Evolutionary conservation across 768 basidiomycete species (phyloP).

Genomic region (Macrolepiota fuliginosa): DNA sequence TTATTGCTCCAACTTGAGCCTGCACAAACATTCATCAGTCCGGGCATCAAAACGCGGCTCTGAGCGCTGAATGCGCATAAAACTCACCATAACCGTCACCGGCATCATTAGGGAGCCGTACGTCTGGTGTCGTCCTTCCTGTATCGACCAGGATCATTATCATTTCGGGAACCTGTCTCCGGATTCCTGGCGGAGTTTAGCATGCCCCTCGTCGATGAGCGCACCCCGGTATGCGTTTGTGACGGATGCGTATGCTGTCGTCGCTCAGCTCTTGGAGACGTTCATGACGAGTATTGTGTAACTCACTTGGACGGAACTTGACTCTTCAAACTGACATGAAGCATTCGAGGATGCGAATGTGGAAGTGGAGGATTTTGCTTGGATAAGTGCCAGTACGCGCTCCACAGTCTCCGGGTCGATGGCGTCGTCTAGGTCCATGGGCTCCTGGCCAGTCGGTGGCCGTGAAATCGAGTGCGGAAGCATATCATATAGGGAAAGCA

Average conservation of each 20-base stretch:
- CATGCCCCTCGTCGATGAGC: neutral
- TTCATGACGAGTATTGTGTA: neutral
- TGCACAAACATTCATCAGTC: neutral
- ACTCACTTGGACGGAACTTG: neutral
- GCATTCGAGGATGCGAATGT: neutral
- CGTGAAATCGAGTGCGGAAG: slow-evolving; percentile 30
- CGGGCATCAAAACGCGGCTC: slow-evolving; percentile 2
- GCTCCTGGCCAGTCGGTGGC: slow-evolving; percentile 23
- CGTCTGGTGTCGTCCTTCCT: slow-evolving; percentile 3
- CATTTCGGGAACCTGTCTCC: neutral
- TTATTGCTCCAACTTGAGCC: neutral
- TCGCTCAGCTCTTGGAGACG: neutral
- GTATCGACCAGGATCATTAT: neutral
- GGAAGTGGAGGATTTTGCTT: neutral
- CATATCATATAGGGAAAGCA: slow-evolving; percentile 29
- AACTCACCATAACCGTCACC: neutral
- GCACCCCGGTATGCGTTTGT: neutral
- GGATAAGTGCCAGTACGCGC: slow-evolving; percentile 18
- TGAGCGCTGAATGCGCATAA: neutral
- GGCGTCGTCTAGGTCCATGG: slow-evolving; percentile 23
- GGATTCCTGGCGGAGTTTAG: neutral
- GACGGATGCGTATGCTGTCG: neutral
- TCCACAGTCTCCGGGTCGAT: slow-evolving; percentile 38
- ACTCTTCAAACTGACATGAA: neutral
- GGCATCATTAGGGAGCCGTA: neutral